Base-by-base conservation (phyloP, 768 basidiomycete genomes). In the Gloeostereum incarnatum region DNA sequence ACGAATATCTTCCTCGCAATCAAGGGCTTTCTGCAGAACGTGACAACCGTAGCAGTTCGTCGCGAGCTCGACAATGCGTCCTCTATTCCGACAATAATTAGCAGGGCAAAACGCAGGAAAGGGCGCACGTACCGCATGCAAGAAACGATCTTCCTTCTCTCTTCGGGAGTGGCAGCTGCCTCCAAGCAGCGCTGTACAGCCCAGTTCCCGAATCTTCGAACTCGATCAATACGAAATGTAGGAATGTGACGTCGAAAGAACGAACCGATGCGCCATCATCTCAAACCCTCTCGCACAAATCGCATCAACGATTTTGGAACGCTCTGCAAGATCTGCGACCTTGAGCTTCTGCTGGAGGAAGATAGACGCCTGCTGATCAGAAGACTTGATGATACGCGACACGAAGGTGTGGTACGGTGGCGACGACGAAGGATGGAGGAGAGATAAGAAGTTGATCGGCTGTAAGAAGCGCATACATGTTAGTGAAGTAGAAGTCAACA, bases 11-110 rank as follows among this genome's bases (percentile, higher is more conserved):
- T 90, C 88, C 47, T 91, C 88, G 50, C 88, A 91, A 50, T 91
- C 88, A 23, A 90, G 73, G 14, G 87, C 88, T 56, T 91, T 91
- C 53, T 91, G 87, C 2, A 91, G 68, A 25, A 90, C 88, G 49
- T 91, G 87, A 33, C 88, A 90, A 4, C 87, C 87, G 48, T 90
- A 90, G 51, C 88, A 90, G 45, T 90, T 90, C 8, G 81, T 89
- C 0, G 87, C 84, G 25, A 91, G 73, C 20, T 91, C 88, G 9
- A 90, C 88, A 37, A 90, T 76, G 18, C 82, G 78, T 5, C 86
- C 82, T 36, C 87, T 89, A 37, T 8, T 30, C 16, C 27, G 23
- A 14, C 18, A 35, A 20, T 8, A 48, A 42, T 33, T 14, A 38
- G 36, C 31, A 34, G 37, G 42, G n/a, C 13, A 22, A 8, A 30